phyloP scores from a whole-genome alignment of 2,329 filamentous ascomycete species.

The Phyllosticta capitalensis region DNA sequence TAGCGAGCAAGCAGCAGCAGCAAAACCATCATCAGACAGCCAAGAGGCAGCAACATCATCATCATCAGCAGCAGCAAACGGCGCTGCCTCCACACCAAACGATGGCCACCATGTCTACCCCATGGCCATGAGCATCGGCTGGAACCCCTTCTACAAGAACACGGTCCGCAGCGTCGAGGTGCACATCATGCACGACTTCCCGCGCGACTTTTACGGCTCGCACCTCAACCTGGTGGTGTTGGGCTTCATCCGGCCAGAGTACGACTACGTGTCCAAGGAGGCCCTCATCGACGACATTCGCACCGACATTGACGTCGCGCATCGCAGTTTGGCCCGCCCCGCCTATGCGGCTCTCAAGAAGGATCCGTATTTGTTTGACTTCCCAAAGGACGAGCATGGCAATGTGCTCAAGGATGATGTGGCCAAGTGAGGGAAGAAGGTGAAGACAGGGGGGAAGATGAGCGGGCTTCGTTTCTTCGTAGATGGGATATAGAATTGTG shows the following conservation, averaged over 20 bases:
- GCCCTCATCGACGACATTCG: constrained; percentile 80
- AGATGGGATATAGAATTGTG: too few relatives aligned
- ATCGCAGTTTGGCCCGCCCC: constrained; percentile 57
- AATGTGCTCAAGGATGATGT: neutral
- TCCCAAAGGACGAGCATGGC: constrained; percentile 4
- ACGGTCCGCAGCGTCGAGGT: constrained; percentile 77
- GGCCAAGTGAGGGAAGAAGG: neutral
- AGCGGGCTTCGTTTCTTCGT: too few relatives aligned
- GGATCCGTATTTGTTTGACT: constrained; percentile 27
- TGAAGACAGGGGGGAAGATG: neutral
- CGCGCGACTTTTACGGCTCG: constrained; percentile 73
- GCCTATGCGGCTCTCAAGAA: constrained; percentile 48
- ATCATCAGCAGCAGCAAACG: neutral
- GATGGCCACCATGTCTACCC: constrained; percentile 48
- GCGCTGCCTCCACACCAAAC: neutral
- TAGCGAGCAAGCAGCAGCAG: neutral
- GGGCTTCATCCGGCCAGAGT: constrained; percentile 83
- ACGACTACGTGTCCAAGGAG: constrained; percentile 77
- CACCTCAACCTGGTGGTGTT: constrained; percentile 71
- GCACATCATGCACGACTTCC: constrained; percentile 72
- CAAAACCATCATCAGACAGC: neutral
- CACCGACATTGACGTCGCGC: constrained; percentile 77
- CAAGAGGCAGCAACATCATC: neutral
- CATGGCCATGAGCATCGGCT: constrained; percentile 91
- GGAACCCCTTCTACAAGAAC: constrained; percentile 98